Percentiles rank a stretch among this genome's conserved stretches.
phyloP scores from a whole-genome alignment of 495 filamentous ascomycete species.

The Choiromyces venosus region DNA sequence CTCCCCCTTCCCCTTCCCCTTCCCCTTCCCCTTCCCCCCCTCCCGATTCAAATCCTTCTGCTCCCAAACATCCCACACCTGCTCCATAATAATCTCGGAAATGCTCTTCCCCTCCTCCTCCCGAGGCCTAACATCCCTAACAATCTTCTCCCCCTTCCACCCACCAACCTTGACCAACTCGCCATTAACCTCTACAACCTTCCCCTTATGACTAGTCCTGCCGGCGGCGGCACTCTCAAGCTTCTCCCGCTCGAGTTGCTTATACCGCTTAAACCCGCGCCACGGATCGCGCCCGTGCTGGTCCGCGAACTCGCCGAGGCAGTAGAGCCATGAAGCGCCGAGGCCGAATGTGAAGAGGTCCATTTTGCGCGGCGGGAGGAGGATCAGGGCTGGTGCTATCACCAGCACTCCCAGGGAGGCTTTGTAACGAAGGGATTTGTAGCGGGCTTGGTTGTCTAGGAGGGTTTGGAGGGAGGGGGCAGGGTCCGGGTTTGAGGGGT shows the following conservation, averaged over 20 bases:
- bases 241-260: constrained; percentile 40
- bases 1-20: constrained; percentile 26
- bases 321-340: constrained; percentile 54
- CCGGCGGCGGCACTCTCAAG: too few species aligned
- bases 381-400: constrained; percentile 61
- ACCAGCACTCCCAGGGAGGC: constrained; percentile 60
- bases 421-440: constrained; percentile 54
- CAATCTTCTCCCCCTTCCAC: constrained; percentile 54
- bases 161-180: constrained; percentile 31
- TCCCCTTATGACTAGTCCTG: constrained; percentile 26
- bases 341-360: constrained; percentile 63
- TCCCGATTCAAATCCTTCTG: constrained; percentile 40
- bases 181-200: constrained; percentile 9
- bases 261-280: constrained; percentile 45
- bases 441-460: constrained; percentile 42
- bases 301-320: constrained; percentile 60
- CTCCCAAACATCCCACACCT: constrained; percentile 74
- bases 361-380: constrained; percentile 75
- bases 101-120: constrained; percentile 74
- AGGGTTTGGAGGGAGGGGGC: constrained; percentile 12
- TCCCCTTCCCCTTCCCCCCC: constrained; percentile 37
- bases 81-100: constrained; percentile 72
- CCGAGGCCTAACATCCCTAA: constrained; percentile 64
- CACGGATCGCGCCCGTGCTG: constrained; percentile 48
- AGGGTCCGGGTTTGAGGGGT: constrained; percentile 4